Evolutionary conservation across 352 stramenopile genomes (phyloP).

Genomic region (Discostella stelligera): DNA sequence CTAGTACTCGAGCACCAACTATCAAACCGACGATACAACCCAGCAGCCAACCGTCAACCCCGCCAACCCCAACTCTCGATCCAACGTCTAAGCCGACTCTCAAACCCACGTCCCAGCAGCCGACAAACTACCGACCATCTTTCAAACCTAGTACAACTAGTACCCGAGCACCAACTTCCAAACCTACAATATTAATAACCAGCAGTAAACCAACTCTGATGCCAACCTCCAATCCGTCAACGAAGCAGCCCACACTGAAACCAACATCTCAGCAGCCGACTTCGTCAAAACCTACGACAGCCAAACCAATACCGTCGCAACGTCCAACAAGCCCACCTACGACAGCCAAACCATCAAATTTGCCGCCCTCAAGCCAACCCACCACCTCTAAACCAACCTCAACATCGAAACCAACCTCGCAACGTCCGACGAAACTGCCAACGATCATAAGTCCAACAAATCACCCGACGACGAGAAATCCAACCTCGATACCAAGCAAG

Average conservation of each 20-base stretch:
- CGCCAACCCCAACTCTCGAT: no score
- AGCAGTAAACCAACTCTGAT: background rate
- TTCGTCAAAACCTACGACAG: background rate
- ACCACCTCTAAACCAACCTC: background rate
- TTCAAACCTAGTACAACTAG: background rate
- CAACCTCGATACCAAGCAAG: background rate
- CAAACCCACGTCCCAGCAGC: background rate
- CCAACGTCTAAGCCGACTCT: background rate
- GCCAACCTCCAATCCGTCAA: background rate
- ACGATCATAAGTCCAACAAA: background rate
- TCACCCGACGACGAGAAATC: background rate
- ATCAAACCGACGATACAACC: background rate
- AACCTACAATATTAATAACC: no score
- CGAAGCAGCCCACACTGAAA: background rate
- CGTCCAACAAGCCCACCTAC: no score
- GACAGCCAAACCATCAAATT: background rate
- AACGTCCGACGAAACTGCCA: background rate
- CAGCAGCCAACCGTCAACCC: no score
- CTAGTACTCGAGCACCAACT: background rate
- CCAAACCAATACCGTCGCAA: background rate
- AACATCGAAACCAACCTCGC: constrained; percentile 1
- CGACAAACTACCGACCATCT: background rate
- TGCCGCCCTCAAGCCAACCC: no score
- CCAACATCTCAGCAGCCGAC: background rate
- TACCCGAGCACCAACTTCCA: background rate